Percentiles rank a stretch among this genome's conserved stretches.
Conservation (phyloP, 495 filamentous ascomycete species). For the Talaromyces adpressus region DNA sequence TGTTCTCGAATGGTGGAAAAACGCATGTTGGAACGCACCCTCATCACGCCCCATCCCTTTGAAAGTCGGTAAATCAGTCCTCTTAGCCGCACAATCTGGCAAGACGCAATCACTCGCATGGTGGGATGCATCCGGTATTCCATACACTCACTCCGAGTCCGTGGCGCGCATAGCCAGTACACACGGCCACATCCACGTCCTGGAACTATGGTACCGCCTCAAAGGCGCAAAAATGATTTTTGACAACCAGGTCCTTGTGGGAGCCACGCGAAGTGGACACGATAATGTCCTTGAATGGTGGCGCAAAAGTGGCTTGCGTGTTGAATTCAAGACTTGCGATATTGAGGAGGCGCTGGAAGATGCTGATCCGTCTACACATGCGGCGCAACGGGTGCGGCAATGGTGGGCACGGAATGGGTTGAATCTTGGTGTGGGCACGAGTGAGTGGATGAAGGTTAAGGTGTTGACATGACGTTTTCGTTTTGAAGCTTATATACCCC, state of each 20-base stretch:
- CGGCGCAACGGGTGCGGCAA: slow-evolving; percentile 58
- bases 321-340: slow-evolving; percentile 93
- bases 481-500: slow-evolving; percentile 4
- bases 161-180: slow-evolving; percentile 78
- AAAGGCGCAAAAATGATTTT: slow-evolving; percentile 81
- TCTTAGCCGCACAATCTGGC: slow-evolving; percentile 73
- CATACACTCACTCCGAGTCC: slow-evolving; percentile 63
- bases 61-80: slow-evolving; percentile 73
- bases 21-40: slow-evolving; percentile 36
- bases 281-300: slow-evolving; percentile 87
- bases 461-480: slow-evolving; percentile 30
- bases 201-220: slow-evolving; percentile 72
- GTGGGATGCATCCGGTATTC: slow-evolving; percentile 75
- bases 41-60: slow-evolving; percentile 41
- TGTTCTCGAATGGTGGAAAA: slow-evolving; percentile 88
- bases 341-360: slow-evolving; percentile 93
- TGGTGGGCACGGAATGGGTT: slow-evolving; percentile 93
- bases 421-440: slow-evolving; percentile 77
- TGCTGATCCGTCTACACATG: slow-evolving; percentile 54
- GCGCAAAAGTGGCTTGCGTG: slow-evolving; percentile 64
- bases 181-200: slow-evolving; percentile 78
- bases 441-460: slow-evolving; percentile 90
- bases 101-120: slow-evolving; percentile 64
- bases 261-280: slow-evolving; percentile 80
- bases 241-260: slow-evolving; percentile 82